Evolutionary conservation across 2,329 filamentous ascomycete species (phyloP), one percentile per base, ranked within the genome.

Genomic region (Penicillium sp.): DNA sequence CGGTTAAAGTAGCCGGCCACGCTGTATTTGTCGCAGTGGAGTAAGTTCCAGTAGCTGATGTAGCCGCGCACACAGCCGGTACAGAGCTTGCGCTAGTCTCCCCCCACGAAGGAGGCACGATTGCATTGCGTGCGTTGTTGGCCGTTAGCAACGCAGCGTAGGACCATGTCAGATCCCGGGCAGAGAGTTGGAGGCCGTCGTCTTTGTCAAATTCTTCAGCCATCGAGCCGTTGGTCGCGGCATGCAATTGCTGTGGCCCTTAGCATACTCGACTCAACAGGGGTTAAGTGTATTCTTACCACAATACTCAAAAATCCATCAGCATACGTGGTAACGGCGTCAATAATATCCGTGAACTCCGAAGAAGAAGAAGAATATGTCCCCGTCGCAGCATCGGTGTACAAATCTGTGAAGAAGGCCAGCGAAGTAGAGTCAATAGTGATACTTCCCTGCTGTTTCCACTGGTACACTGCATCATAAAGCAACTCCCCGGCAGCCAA

Each of bases 401-500:
- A 79, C 6, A 90, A 75, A 61, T 86, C 85, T 59, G 77, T 71
- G 81, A 92, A 94, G 76, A 94, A 93, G 6, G 81, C 66, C 8
- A 91, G 77, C 0, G 88, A 91, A 1, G 79, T 79, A 0, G 77
- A 73, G 5, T 83, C 87, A 46, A 93, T 81, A 0, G 79, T 81
- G 64, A 95, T 80, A 8, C 78, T 84, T 1, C 84, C 85, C 26
- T 78, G 71, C 38, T 77, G 71, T 59, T 86, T 79, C 88, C 88
- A 93, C 47, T 87, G 84, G 61, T 87, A 86, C 1, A 91, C 65
- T 1, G 90, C 87, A 64, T 89, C 86, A 68, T 91, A 93, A 3
- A 95, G 81, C 67, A 89, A 86, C 71, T 94, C 90, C 2, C 89
- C 90, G 0, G 88, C 88, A 1, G 88, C 89, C 30, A 91, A 78